Evolutionary conservation across 2,329 filamentous ascomycete genomes (phyloP), one percentile per base, ranked within the genome.

Genomic region (Penicillium sp.): DNA sequence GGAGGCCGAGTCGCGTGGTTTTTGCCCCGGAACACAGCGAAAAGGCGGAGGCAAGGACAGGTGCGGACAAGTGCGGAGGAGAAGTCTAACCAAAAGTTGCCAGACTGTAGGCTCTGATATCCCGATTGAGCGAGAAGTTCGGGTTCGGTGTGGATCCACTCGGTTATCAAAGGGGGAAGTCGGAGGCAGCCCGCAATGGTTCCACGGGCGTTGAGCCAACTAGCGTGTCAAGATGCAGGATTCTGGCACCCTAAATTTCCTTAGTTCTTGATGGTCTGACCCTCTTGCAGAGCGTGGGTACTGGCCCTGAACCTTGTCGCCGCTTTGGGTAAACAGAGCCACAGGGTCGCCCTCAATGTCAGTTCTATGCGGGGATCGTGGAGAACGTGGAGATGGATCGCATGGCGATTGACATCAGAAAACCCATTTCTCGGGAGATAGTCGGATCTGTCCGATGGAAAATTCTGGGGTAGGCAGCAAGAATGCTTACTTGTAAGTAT

Each of bases 31-130:
- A 50, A 50, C 51, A 54, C 51, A 29, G 47, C 48, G 46, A 54
- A 58, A 56, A 58, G 44, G 59, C 54, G 60, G 59, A 62, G 59
- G 51, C 48, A 47, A 58, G 51, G 45, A 44, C 37, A 42, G 47
- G 50, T 42, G 42, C 42, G 42, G 42, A 31, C 42, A 43, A 52
- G 39, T 54, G 54, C 49, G 60, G 59, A 59, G 60, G 21, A 44
- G 14, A 34, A 9, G 19, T 33, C 54, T 62, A 62, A 51, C 13
- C 60, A 23, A 9, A 13, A 50, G 16, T 2, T 9, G 29, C 23
- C 13, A 3, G 2, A 3, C 2, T 21, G 43, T 50, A 60, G 57
- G 51, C 57, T 60, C 57, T 42, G 49, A 31, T 40, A 3, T 18
- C 58, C 43, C 5, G 24, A 48, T 55, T 43, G 33, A 26, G 49